Evolutionary conservation across 164 flowering plant species (phyloP).

Genomic region (Brasenia schreberi): DNA sequence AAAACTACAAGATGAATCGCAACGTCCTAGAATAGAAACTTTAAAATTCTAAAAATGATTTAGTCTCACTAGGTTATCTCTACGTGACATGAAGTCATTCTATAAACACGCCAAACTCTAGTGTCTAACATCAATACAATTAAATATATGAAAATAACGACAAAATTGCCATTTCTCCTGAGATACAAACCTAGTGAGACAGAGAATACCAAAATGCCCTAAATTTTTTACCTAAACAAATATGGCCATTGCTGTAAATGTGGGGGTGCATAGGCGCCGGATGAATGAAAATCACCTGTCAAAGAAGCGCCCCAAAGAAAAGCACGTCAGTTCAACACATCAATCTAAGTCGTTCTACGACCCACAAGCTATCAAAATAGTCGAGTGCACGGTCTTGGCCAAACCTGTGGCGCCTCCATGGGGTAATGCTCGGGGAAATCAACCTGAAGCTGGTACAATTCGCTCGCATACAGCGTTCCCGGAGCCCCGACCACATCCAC

Average conservation of each 20-base stretch:
- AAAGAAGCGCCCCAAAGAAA: not conserved
- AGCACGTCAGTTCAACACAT: not conserved
- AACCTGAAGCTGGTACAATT: slow-evolving; percentile 19
- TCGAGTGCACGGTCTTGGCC: no score
- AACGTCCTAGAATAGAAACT: no score
- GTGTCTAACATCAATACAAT: no score
- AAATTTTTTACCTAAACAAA: slow-evolving; percentile 59
- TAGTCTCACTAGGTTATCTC: no score
- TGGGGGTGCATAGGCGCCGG: slow-evolving; percentile 95
- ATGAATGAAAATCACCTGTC: slow-evolving; percentile 70
- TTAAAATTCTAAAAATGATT: no score
- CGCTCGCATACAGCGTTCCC: slow-evolving; percentile 63
- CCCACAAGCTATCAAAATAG: not conserved
- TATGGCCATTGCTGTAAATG: slow-evolving; percentile 93
- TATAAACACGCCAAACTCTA: no score
- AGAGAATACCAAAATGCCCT: slow-evolving; percentile 1
- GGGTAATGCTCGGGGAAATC: slow-evolving; percentile 68
- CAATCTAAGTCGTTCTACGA: not conserved
- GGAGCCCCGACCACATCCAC: slow-evolving; percentile 57
- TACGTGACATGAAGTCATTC: no score
- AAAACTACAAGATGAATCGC: no score
- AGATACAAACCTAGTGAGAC: no score
- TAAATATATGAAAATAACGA: no score
- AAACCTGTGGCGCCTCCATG: slow-evolving; percentile 91
- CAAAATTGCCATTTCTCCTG: no score